Evolutionary conservation across 208 protist genomes (phyloP), one percentile per base, ranked within the genome.

Genomic region (Trypanosoma congolense): DNA sequence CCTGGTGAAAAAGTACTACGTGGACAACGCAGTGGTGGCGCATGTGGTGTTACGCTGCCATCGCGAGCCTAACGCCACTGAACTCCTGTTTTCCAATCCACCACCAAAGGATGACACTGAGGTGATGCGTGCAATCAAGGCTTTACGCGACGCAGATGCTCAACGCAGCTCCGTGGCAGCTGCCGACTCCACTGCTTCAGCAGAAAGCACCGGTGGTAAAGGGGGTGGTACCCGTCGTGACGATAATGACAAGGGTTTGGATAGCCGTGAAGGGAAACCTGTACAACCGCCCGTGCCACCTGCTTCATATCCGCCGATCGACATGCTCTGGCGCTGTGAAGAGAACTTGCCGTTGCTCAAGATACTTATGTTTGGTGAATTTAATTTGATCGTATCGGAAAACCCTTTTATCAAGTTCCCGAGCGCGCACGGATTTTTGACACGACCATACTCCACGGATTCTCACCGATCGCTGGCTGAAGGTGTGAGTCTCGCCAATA

Each of bases 41-140:
- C 86, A 93, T 67, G 83, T 93, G n/a, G 77, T 93, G 25, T 59
- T 93, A 38, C 80, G 80, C 41, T 90, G 82, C 56, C 83, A 90
- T 56, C 74, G 80, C 16, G 65, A 79, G 28, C 56, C 80, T 3
- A 81, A 83, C 38, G 68, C 72, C 3, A 29, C 59, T 1, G 77
- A 83, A 19, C 56, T 93, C 18, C 73, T 93, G 44, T 93, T 90
- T 56, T 83, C 73, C 16, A 74, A 74, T 36, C 86, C 86, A 2
- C 82, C 86, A 12, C 82, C 86, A 2, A 89, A 87, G 57, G 75
- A 83, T 53, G 82, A 90, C 46, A 60, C 64, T 35, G 86, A 93
- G 35, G 77, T 90, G 45, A 38, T 61, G 44, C 52, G 58, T 8
- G 46, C 63, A 30, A 57, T 70, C 21, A 41, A 61, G 12, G 26